These are phyloP conservation scores for Colletotrichum costaricense DNA, from an alignment of 2,329 filamentous ascomycete genomes.

Conservation along the genomic window DNA sequence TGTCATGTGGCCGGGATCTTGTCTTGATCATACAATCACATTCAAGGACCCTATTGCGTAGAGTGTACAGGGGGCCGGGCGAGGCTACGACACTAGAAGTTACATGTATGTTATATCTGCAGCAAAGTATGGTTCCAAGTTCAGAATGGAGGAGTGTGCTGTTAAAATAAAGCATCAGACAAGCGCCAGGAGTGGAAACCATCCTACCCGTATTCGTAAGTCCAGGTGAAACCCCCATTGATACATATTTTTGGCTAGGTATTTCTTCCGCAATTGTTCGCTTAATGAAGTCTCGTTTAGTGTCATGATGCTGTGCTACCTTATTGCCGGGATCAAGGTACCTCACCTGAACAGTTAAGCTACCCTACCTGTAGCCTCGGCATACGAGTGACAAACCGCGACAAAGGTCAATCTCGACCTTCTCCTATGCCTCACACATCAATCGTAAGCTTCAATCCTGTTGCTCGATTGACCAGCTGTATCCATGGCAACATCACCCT, in stretches of 20 bases:
- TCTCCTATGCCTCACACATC: background rate
- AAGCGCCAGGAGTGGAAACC: background rate
- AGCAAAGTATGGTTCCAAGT: background rate
- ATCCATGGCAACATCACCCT: slow-evolving; percentile 3
- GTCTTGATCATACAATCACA: background rate
- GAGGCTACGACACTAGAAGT: background rate
- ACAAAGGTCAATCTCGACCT: background rate
- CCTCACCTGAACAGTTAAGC: background rate
- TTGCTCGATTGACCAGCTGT: background rate
- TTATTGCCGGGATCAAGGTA: background rate
- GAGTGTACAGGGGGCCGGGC: background rate
- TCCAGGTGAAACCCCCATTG: background rate
- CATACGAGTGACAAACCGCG: background rate
- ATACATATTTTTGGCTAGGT: background rate
- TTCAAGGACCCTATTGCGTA: background rate
- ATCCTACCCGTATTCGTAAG: background rate
- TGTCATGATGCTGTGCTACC: background rate
- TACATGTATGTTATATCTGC: background rate
- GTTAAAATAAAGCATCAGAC: background rate
- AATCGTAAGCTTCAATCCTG: background rate
- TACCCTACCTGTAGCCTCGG: background rate
- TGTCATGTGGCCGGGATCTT: background rate
- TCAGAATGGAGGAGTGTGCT: background rate
- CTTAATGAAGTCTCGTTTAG: background rate
- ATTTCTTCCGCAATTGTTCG: background rate